Percentiles rank a stretch among this genome's conserved stretches.
phyloP scores from a whole-genome alignment of 306 rosid species.

The Lathyrus aphaca region DNA sequence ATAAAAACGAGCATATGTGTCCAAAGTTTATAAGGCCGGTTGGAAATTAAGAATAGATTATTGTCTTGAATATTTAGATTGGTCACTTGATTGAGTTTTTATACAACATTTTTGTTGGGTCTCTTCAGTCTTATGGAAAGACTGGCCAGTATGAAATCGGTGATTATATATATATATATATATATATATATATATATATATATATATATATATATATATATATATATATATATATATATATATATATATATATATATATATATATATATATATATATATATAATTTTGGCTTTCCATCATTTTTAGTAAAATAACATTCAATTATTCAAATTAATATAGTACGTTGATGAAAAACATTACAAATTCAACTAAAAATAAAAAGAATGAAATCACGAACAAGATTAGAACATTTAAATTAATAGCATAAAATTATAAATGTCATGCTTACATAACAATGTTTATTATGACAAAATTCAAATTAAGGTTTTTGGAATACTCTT shows the following conservation, averaged over 20 bases:
- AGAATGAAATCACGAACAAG: no score
- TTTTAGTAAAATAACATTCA: no score
- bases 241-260: background rate
- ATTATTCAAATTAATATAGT: no score
- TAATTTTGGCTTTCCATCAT: background rate
- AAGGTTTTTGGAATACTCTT: no score
- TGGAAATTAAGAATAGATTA: conserved; percentile 22
- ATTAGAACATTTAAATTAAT: no score
- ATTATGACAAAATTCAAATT: no score
- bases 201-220: background rate
- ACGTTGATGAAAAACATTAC: no score
- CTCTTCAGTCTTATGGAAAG: background rate
- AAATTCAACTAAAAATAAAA: no score
- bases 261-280: no score
- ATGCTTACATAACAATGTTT: no score
- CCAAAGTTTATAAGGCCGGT: conserved; percentile 44
- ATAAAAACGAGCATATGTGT: conserved; percentile 30
- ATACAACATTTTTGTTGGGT: background rate
- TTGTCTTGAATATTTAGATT: conserved; percentile 12
- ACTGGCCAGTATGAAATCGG: background rate
- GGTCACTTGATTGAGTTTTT: background rate
- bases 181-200: background rate
- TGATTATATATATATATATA: background rate
- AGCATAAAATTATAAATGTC: no score
- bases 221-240: background rate